phyloP scores from a whole-genome alignment of 2,329 filamentous ascomycete species.

The Thermochaetoides dissita region DNA sequence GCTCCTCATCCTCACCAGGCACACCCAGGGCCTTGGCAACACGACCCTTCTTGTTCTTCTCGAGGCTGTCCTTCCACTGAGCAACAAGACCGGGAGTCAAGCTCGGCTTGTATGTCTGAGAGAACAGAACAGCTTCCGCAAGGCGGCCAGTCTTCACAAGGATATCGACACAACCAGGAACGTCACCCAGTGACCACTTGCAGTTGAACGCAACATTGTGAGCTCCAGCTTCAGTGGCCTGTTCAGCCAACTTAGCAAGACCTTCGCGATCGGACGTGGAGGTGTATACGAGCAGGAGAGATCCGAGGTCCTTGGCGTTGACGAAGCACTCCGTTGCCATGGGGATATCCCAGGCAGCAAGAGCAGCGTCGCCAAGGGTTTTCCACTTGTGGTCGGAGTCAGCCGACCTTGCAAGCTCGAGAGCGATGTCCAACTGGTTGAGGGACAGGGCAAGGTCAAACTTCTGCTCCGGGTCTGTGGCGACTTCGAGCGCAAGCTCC shows the following conservation, averaged over 20 bases:
- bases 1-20: conserved; percentile 67
- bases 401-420: conserved; percentile 68
- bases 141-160: conserved; percentile 64
- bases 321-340: conserved; percentile 89
- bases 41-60: conserved; percentile 73
- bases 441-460: conserved; percentile 82
- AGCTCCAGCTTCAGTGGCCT: conserved; percentile 62
- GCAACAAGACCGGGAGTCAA: conserved; percentile 51
- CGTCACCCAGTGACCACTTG: conserved; percentile 73
- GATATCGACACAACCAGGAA: conserved; percentile 67
- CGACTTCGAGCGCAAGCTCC: conserved; percentile 84
- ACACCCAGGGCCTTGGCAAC: conserved; percentile 72
- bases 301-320: conserved; percentile 80
- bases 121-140: conserved; percentile 79
- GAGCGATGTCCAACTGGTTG: conserved; percentile 70
- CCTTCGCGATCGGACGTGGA: conserved; percentile 71
- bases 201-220: conserved; percentile 91
- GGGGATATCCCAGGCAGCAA: conserved; percentile 71
- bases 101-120: conserved; percentile 90
- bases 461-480: conserved; percentile 89
- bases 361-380: conserved; percentile 81
- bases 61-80: conserved; percentile 70
- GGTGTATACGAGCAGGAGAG: conserved; percentile 74
- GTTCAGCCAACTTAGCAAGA: conserved; percentile 54
- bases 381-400: conserved; percentile 98